phyloP scores from a whole-genome alignment of 768 basidiomycete genomes.

The button mushroom (Agaricus bisporus) region DNA sequence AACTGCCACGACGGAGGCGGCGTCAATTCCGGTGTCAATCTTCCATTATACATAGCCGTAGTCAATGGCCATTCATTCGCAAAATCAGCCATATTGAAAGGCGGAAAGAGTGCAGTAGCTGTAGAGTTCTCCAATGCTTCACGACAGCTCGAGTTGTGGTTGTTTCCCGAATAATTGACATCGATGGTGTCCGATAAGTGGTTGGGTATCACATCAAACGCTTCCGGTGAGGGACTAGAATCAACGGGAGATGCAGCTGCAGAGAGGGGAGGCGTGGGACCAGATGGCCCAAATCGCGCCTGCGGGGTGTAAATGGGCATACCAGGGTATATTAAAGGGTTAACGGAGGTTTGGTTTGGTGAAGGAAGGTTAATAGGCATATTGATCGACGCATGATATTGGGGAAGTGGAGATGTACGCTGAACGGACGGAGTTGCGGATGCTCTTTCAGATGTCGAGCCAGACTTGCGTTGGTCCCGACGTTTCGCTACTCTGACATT shows the following conservation, averaged over 20 bases:
- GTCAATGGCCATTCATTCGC: slow-evolving; percentile 4
- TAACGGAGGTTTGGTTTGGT: neutral
- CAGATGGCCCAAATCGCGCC: slow-evolving; percentile 28
- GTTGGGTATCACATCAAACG: neutral
- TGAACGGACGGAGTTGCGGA: slow-evolving; percentile 13
- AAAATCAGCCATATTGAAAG: slow-evolving; percentile 6
- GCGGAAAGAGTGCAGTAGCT: neutral
- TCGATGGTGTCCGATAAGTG: slow-evolving; percentile 1
- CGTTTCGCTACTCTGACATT: slow-evolving; percentile 21
- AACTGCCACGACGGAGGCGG: slow-evolving; percentile 2
- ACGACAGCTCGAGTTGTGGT: slow-evolving; percentile 1
- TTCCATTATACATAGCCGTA: neutral
- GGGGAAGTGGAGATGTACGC: slow-evolving; percentile 10
- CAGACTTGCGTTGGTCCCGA: slow-evolving; percentile 11
- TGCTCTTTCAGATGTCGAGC: slow-evolving; percentile 11
- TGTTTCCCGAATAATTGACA: slow-evolving; percentile 2
- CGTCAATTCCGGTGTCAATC: slow-evolving; percentile 7
- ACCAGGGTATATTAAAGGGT: slow-evolving; percentile 14
- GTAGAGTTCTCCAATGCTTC: neutral
- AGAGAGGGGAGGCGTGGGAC: slow-evolving; percentile 50
- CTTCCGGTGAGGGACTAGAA: slow-evolving; percentile 1
- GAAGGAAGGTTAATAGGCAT: slow-evolving; percentile 12
- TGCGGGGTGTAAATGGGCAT: slow-evolving; percentile 18
- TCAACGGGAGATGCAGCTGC: slow-evolving; percentile 40
- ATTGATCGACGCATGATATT: slow-evolving; percentile 11